phyloP scores from a whole-genome alignment of 495 filamentous ascomycete genomes.

The Massariosphaeria phaeospora region DNA sequence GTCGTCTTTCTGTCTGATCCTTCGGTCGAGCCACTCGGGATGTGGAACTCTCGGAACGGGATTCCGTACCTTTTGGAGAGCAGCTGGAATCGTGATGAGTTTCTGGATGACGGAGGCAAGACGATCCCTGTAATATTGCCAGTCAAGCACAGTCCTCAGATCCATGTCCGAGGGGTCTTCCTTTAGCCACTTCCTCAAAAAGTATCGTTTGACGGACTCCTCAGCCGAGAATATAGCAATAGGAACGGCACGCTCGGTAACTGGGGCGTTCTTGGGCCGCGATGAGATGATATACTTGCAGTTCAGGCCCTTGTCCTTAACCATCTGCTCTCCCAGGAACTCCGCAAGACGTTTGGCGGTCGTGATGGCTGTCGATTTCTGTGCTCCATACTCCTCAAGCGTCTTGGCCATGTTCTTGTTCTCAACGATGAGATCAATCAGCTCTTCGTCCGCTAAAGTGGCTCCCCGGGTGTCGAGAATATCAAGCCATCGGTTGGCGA shows the following conservation, averaged over 20 bases:
- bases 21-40: conserved; percentile 91
- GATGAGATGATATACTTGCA: conserved; percentile 99
- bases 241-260: conserved; percentile 90
- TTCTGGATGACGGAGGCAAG: conserved; percentile 96
- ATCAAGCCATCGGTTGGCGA: conserved; percentile 95
- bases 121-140: conserved; percentile 94
- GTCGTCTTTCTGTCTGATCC: conserved; percentile 93
- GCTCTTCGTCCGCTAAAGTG: conserved; percentile 88
- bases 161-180: conserved; percentile 94
- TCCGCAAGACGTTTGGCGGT: conserved; percentile 94
- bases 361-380: conserved; percentile 97
- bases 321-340: conserved; percentile 96
- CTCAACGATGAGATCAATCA: conserved; percentile 98
- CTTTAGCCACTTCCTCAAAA: conserved; percentile 89
- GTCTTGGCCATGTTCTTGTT: conserved; percentile 98
- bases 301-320: conserved; percentile 97
- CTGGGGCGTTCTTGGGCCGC: conserved; percentile 77
- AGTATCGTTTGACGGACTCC: conserved; percentile 75
- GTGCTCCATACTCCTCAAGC: conserved; percentile 86
- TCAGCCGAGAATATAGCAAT: conserved; percentile 97
- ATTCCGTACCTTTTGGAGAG: conserved; percentile 89
- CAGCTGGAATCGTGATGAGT: conserved; percentile 95
- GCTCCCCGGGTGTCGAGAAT: conserved; percentile 80
- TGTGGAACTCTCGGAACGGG: conserved; percentile 90
- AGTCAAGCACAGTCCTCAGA: conserved; percentile 81